Base-by-base conservation (phyloP, 805 yeast species). In the Cyberlindnera mississippiensis region DNA sequence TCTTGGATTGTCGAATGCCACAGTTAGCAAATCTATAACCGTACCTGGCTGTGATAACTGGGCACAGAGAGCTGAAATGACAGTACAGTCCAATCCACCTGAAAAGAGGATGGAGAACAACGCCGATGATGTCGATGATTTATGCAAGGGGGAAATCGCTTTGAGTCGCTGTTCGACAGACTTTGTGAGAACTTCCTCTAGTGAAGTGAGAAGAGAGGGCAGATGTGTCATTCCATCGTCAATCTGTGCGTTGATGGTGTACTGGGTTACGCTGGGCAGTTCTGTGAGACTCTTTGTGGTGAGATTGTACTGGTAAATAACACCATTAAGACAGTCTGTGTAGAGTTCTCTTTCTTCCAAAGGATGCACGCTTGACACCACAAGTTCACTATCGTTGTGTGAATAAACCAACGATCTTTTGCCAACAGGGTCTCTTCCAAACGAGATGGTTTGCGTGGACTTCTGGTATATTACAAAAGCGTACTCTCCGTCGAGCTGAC, bases 81-180 rank as follows among this genome's bases (percentile, higher is more conserved):
- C 63, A 0, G 97, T 82, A 60, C 99, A 93, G 57, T 93, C 99
- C 4, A 93, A 67, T 0, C 99, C 99, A 2, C 99, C 99, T 33
- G 96, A 87, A 57, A 90, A 93, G 26, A 93, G 62, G 0, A 93
- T 67, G 0, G 85, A 84, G 33, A 81, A 62, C 6, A 62, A 60
- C 1, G 67, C 59, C 17, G 52, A 51, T 12, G 34, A 15, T 11
- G 64, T 59, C 33, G 60, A 49, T 10, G 60, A 28, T 16, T 39
- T 46, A 42, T 71, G 74, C 3, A 75, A 41, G 2, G 93, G 90
- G 44, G 72, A 73, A 5, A 85, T 82, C 0, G 85, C 72, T 9
- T 62, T 56, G n/a, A 80, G 73, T 44, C 93, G 66, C n/a, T 67
- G 56, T 1, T 49, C 36, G 3, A 81, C 76, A 1, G 85, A 61